These are phyloP conservation scores for Rhododendron mucronatum DNA, from an alignment of 148 eudicot species.

Conservation along the genomic window DNA sequence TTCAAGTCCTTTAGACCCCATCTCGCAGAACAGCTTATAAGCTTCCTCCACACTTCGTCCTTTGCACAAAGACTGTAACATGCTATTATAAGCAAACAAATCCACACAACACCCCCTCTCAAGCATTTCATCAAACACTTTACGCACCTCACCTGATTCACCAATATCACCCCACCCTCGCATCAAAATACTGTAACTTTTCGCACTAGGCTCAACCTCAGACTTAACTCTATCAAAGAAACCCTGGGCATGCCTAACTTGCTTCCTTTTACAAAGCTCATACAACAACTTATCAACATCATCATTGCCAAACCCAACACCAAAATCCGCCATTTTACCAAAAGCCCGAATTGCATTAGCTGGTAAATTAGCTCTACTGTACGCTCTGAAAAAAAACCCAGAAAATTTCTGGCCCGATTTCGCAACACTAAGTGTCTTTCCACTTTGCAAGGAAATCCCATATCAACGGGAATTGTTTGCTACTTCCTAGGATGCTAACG, in stretches of 20 bases:
- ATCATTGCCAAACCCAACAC: conserved; percentile 34
- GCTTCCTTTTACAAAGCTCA: conserved; percentile 54
- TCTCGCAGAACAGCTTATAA: conserved; percentile 44
- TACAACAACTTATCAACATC: conserved; percentile 66
- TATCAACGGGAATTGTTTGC: conserved; percentile 63
- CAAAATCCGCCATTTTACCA: conserved; percentile 62
- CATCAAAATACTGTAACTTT: conserved; percentile 62
- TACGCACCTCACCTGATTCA: conserved; percentile 30
- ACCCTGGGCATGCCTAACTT: conserved; percentile 53
- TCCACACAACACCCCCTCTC: conserved; percentile 55
- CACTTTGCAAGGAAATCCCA: conserved; percentile 69
- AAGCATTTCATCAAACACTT: conserved; percentile 78
- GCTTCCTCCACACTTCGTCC: conserved; percentile 63
- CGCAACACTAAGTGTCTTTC: conserved; percentile 29
- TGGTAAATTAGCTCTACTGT: conserved; percentile 61
- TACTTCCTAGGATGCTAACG: conserved; percentile 54
- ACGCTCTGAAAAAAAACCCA: conserved; percentile 60
- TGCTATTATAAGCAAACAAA: conserved; percentile 66
- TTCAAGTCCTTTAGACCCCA: conserved; percentile 48
- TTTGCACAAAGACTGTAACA: conserved; percentile 63
- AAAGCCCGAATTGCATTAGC: conserved; percentile 75
- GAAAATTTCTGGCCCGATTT: conserved; percentile 41
- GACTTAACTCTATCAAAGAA: conserved; percentile 56
- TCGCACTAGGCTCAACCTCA: conserved; percentile 32
- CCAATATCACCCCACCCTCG: conserved; percentile 69